These are phyloP conservation scores for Salix dunnii DNA, from an alignment of 345 rosid species.

Conservation along the genomic window DNA sequence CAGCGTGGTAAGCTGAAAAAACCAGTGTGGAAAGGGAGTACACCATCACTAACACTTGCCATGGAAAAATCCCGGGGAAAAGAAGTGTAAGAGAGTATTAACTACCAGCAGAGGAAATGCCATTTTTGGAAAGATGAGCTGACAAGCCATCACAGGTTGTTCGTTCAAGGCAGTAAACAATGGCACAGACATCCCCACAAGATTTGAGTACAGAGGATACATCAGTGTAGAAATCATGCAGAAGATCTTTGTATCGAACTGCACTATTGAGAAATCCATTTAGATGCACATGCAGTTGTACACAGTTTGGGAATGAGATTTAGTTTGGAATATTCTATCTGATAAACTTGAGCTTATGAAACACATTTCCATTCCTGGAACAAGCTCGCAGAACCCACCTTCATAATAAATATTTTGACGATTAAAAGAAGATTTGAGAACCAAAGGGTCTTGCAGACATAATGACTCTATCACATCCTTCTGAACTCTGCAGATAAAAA, in stretches of 20 bases:
- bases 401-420: conserved; percentile 90
- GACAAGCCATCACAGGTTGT: conserved; percentile 86
- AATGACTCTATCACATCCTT: conserved; percentile 80
- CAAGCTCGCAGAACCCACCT: conserved; percentile 43
- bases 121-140: conserved; percentile 60
- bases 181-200: conserved; percentile 69
- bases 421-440: conserved; percentile 87
- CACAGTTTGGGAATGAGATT: neutral
- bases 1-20: conserved; percentile 88
- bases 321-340: neutral
- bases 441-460: conserved; percentile 68
- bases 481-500: conserved; percentile 66
- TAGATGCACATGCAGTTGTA: conserved; percentile 26
- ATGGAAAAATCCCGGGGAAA: neutral
- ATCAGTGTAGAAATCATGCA: conserved; percentile 71
- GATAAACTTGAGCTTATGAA: too few species aligned
- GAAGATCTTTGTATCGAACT: conserved; percentile 90
- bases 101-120: conserved; percentile 86
- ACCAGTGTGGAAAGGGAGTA: conserved; percentile 7
- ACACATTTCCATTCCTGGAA: neutral
- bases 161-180: conserved; percentile 94
- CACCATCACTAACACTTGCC: neutral
- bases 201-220: conserved; percentile 63
- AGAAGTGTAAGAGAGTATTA: neutral
- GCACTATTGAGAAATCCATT: conserved; percentile 35